Evolutionary conservation across 2,329 filamentous ascomycete genomes (phyloP).

Genomic region (Graphiopsis chlorocephala): DNA sequence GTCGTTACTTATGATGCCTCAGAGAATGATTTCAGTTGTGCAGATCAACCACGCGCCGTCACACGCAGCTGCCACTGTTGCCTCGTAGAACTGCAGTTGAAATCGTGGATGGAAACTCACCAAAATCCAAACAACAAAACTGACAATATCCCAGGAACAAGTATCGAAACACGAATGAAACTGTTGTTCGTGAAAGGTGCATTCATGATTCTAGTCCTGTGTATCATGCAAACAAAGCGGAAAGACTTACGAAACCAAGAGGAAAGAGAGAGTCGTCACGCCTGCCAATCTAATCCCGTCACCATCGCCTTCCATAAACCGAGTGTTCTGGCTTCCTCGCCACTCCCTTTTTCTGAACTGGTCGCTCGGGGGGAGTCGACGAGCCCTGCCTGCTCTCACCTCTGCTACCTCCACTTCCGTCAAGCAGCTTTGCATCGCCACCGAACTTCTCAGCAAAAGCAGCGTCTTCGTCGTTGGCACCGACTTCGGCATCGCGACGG

Average conservation of each 20-base stretch:
- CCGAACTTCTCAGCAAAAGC: constrained; percentile 39
- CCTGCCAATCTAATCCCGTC: background rate
- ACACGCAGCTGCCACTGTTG: background rate
- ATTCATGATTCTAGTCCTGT: constrained; percentile 1
- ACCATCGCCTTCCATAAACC: constrained; percentile 38
- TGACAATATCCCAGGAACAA: background rate
- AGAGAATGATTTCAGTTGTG: background rate
- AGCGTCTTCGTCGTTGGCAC: constrained; percentile 38
- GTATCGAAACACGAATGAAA: background rate
- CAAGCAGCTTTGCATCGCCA: constrained; percentile 36
- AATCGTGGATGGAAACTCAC: background rate
- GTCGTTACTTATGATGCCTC: background rate
- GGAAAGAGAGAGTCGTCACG: constrained; percentile 2
- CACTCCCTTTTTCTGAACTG: constrained; percentile 19
- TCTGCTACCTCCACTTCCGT: constrained; percentile 19
- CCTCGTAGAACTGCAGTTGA: background rate
- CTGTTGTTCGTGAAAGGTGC: background rate
- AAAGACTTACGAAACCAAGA: constrained; percentile 2
- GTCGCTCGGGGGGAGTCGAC: constrained; percentile 2
- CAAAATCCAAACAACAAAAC: background rate
- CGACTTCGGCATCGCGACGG: constrained; percentile 59
- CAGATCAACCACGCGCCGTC: background rate
- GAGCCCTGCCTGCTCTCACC: background rate
- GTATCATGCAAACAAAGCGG: background rate
- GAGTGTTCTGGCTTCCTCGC: constrained; percentile 32